Evolutionary conservation across 2,329 filamentous ascomycete genomes (phyloP).

Genomic region (Juglanconis juglandina): DNA sequence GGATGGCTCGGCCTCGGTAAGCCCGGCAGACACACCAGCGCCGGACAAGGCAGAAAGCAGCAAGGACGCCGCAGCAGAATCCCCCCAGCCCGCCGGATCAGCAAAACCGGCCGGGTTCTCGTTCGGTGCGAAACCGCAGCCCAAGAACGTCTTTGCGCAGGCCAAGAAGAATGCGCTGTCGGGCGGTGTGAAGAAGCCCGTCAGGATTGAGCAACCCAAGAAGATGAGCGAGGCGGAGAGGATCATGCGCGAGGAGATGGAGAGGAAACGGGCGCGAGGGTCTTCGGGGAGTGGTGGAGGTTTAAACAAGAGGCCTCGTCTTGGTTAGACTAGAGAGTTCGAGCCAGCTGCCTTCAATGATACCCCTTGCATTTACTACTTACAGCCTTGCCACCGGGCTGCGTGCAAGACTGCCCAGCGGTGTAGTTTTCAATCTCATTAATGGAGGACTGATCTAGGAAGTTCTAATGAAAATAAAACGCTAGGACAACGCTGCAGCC

Average conservation of each 20-base stretch:
- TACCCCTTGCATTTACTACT: conserved; percentile 6
- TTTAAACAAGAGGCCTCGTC: conserved; percentile 47
- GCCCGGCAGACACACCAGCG: conserved; percentile 8
- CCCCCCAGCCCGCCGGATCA: conserved; percentile 17
- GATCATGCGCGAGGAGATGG: conserved; percentile 84
- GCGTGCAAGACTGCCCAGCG: no score
- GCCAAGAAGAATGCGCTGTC: conserved; percentile 67
- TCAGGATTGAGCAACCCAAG: conserved; percentile 61
- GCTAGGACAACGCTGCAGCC: no score
- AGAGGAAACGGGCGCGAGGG: conserved; percentile 61
- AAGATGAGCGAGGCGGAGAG: conserved; percentile 85
- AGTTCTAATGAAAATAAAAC: no score
- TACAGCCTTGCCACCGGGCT: neutral
- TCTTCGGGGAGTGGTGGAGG: conserved; percentile 40
- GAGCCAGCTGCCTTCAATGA: conserved; percentile 4
- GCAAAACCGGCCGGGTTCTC: conserved; percentile 60
- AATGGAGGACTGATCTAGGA: no score
- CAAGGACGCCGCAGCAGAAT: conserved; percentile 19
- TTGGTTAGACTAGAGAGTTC: conserved; percentile 6
- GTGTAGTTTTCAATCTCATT: no score
- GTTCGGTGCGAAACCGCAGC: conserved; percentile 58
- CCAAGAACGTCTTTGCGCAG: conserved; percentile 72
- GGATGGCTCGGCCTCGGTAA: conserved; percentile 11
- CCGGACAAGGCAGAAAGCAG: conserved; percentile 19
- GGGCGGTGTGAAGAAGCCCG: conserved; percentile 57